Base-by-base conservation (phyloP, 257 asterid genomes). In the Agastache rugosa region DNA sequence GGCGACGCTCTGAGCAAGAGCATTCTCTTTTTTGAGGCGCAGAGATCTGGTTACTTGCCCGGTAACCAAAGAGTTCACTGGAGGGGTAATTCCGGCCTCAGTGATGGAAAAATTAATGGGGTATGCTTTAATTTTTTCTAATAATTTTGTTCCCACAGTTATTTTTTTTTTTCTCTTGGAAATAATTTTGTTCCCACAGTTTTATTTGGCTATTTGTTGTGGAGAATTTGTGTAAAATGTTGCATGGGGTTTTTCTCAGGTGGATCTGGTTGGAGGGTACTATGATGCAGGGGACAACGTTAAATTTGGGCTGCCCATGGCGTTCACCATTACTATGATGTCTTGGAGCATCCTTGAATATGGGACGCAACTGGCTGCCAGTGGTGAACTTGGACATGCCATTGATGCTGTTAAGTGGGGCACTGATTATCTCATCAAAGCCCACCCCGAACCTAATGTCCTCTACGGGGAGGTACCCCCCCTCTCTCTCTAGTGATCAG, bases 281-380 rank as follows among this genome's bases (percentile, higher is more conserved):
- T 95, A 95, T 51, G 99, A 95, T 73, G 99, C 99, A 31, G 99
- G 99, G 58, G 99, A 95, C 77, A 92, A 95, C 79, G 99, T 95
- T 48, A 95, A 95, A 71, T 92, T 95, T 66, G 99, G 99, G 3
- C 80, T 95, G 8, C 99, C 99, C 3, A 92, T 95, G 98, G 99
- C 98, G 4, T 95, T 90, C 85, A 95, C 99, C 47, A 35, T 95
- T 0, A 95, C 99, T 2, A 92, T 95, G 98, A 74, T 92, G 91
- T 89, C 96, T 0, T 92, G 99, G 99, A 92, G 99, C 82, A 79
- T 92, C 8, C 81, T 92, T 1, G 99, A 94, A 72, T 94, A 94
- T 44, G 98, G 97, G 11, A 75, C 34, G 3, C 99, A 94, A 83
- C 83, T 94, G 96, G 83, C 82, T 45, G 75, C 87, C 9, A 76